phyloP scores from a whole-genome alignment of 2,329 filamentous ascomycete species.

The Nectriaceae sp. region DNA sequence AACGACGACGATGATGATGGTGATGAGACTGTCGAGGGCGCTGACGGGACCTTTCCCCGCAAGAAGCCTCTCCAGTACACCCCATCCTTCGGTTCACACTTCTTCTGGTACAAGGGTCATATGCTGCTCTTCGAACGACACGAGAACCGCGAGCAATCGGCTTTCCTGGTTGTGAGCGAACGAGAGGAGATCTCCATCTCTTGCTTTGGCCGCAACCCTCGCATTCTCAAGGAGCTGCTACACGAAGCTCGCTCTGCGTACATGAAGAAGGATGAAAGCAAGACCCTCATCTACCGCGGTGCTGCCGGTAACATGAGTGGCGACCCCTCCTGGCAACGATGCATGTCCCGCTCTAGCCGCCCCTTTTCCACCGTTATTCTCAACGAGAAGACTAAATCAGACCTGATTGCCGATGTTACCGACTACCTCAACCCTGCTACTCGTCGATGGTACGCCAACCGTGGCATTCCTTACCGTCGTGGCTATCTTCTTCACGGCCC shows the following conservation, averaged over 20 bases:
- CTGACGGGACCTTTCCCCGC: conserved; percentile 25
- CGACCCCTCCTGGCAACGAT: conserved; percentile 60
- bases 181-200: conserved; percentile 61
- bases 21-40: conserved; percentile 37
- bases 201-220: conserved; percentile 62
- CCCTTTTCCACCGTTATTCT: conserved; percentile 68
- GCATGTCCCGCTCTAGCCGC: conserved; percentile 60
- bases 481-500: conserved; percentile 83
- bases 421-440: conserved; percentile 66
- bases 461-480: conserved; percentile 82
- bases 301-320: conserved; percentile 41
- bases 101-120: conserved; percentile 66
- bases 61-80: conserved; percentile 62
- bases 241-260: conserved; percentile 58
- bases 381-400: conserved; percentile 59
- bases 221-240: conserved; percentile 62
- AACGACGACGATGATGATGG: conserved; percentile 49
- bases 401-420: conserved; percentile 60
- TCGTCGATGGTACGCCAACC: conserved; percentile 77
- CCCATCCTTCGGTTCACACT: conserved; percentile 66
- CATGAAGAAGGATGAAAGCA: conserved; percentile 58
- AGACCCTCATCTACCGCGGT: conserved; percentile 67
- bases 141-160: conserved; percentile 46
- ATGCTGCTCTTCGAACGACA: conserved; percentile 59
- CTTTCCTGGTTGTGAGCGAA: conserved; percentile 46